Base-by-base conservation (phyloP, 1,284 basidiomycete genomes). In the Ustilago cynodontis region DNA sequence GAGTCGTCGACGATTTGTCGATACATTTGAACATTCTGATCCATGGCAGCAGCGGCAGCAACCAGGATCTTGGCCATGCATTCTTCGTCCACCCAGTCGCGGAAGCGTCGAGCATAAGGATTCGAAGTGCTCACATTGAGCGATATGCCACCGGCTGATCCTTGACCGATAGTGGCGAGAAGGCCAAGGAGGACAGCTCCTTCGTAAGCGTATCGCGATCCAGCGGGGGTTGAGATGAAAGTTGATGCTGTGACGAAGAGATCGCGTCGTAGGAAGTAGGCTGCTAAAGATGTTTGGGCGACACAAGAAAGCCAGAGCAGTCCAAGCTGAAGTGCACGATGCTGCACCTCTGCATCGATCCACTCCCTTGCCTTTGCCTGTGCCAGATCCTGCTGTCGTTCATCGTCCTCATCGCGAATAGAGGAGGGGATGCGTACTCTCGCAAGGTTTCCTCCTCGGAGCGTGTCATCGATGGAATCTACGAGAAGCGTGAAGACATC, bases 241-340 rank as follows among this genome's bases (percentile, higher is more conserved):
- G 66, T 59, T 57, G 74, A 79, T 28, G 62, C 69, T 10, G 80
- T 73, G 33, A 77, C 59, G 33, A 82, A 82, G 20, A 84, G 70
- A 45, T 84, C 82, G 33, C 82, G 71, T 22, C 81, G 77, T 13
- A 83, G 60, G 39, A 83, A 81, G 67, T 84, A 84, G 56, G 82
- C 78, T 9, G 74, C 72, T 18, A 84, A 60, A 10, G 82, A 79
- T 5, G 82, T 81, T 29, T 73, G 65, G 0, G 78, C 74, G 7
- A 75, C 67, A 35, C 71, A 74, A 1, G 82, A 77, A 9, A 82
- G 57, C 73, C 79, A 78, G 16, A 83, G 62, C 5, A 84, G 59
- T 1, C 78, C 81, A 8, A 84, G 71, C 26, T 75, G 73, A 11
- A 83, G 68, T 1, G 71, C 71, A 14, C 74, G 72, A 39, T 77